phyloP scores from a whole-genome alignment of 768 basidiomycete species.

The Phylloporus sp. region DNA sequence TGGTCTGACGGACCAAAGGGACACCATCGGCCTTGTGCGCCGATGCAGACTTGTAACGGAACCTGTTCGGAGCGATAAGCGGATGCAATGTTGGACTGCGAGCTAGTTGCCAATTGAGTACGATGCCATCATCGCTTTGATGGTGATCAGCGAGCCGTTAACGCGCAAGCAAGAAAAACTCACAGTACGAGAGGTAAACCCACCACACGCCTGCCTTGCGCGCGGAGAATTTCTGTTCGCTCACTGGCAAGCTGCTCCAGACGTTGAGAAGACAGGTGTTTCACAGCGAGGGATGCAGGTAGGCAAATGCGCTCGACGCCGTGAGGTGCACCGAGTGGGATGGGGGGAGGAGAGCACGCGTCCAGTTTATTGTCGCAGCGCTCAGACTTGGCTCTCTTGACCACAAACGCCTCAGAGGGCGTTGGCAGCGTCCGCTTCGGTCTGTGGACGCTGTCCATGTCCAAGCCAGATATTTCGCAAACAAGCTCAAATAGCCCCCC shows the following conservation, averaged over 20 bases:
- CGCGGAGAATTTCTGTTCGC: conserved; percentile 14
- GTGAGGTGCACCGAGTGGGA: conserved; percentile 18
- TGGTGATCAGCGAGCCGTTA: conserved; percentile 4
- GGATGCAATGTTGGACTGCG: neutral
- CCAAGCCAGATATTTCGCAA: conserved; percentile 10
- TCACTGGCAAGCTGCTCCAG: conserved; percentile 17
- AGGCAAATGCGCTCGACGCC: conserved; percentile 30
- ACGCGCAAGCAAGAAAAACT: conserved; percentile 5
- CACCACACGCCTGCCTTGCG: conserved; percentile 22
- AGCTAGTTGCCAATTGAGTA: conserved; percentile 26
- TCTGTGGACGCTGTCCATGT: conserved; percentile 14
- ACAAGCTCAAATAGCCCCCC: conserved; percentile 18
- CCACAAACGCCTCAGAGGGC: neutral
- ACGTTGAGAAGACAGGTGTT: conserved; percentile 7
- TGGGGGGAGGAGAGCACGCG: conserved; percentile 9
- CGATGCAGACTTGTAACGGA: conserved; percentile 5
- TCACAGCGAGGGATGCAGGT: conserved; percentile 6
- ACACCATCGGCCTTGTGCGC: neutral
- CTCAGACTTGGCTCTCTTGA: conserved; percentile 25
- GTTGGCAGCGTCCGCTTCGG: conserved; percentile 15
- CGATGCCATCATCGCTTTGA: conserved; percentile 26
- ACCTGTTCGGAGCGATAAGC: conserved; percentile 16
- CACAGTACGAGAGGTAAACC: conserved; percentile 26
- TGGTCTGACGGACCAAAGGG: neutral
- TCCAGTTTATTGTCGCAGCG: neutral